Base-by-base conservation (phyloP, 2,329 filamentous ascomycete species). In the Ceratocystiopsis brevicomis region DNA sequence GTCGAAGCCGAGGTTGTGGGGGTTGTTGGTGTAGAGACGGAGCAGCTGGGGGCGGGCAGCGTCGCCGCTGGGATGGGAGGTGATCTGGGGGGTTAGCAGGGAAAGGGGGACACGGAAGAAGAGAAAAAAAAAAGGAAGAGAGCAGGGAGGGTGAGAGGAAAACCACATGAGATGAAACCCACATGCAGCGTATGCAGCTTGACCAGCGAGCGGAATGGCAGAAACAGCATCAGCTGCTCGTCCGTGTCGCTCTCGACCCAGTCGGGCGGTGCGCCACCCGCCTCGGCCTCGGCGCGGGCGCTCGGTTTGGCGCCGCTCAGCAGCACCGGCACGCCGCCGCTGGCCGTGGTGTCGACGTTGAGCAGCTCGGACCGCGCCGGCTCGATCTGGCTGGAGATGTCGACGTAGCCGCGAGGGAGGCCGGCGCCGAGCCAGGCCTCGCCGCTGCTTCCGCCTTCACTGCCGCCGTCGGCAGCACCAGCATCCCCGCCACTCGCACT, bases 211-310 rank as follows among this genome's bases (percentile, higher is more conserved):
- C 87, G 80, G 63, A 98, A 94, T 1, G 90, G 88, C 45, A 92
- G 69, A 61, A 79, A 96, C 39, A 98, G 71, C 71, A 96, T 82
- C 48, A 98, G 67, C 66, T 98, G 90, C 63, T 96, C 87, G 57
- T 98, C 90, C 34, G 88, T 92, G 56, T 95, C 88, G 59, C 85
- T 95, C 67, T 95, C 84, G 18, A 96, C 78, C 79, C 83, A 96
- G 61, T 98, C 88, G 56, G 33, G 64, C 62, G 53, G 76, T 74
- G 40, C 61, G 58, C 44, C 87, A 59, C 1, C 30, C 17, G 25
- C 9, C 33, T 17, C n/a, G 35, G 38, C 39, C 32, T 35, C 39
- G 11, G 16, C 32, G 15, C 36, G 37, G 35, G 37, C 44, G 43
- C 68, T 74, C 6, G 87, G 87, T 59, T 79, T 76, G 45, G 66